Evolutionary conservation across 1,139 yeast genomes (phyloP), one percentile per base, ranked within the genome.

Genomic region (Geotrichum restrictum): DNA sequence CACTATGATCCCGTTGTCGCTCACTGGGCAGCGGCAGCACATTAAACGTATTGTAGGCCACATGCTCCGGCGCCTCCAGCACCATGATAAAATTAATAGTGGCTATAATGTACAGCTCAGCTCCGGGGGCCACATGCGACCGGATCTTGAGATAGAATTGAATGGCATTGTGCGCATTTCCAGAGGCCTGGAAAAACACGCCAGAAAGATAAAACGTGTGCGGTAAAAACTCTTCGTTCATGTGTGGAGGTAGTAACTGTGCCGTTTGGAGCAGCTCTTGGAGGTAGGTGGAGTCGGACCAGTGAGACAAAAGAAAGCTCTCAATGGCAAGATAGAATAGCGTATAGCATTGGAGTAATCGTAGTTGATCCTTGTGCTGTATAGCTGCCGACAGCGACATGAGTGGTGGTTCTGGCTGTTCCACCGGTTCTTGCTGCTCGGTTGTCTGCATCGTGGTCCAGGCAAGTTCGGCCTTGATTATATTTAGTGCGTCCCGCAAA

Each of bases 141-240:
- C 56, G 50, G 7, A 54, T 48, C 36, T 49, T 54, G 31, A 54
- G 24, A 24, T 48, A 54, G 33, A 54, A 54, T 16, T 54, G 56
- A 14, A 54, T 54, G 2, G 56, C 56, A 33, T 54, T 54, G 41
- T 51, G 52, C 22, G 49, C 42, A 37, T 54, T 54, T 8, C 56
- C 56, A 6, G 54, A 43, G 2, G 56, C 56, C 41, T 54, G 56
- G 41, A 54, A 54, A 44, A 39, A 54, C 4, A 51, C 51, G 2
- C 56, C 56, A 16, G 56, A 54, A 1, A 54, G 49, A 42, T 54
- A 54, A 41, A 48, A 51, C 11, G 56, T 54, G 16, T 44, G 47
- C 10, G 56, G 56, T 11, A 51, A 29, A 45, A 54, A 54, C 21
- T 40, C 24, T 27, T 48, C 54, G 24, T 45, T 45, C 32, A 49